A percentile compares a stretch with the other conserved stretches of the same genome.
These are phyloP conservation scores for Colletotrichum noveboracense DNA, from an alignment of 2,329 filamentous ascomycete genomes.

Conservation along the genomic window DNA sequence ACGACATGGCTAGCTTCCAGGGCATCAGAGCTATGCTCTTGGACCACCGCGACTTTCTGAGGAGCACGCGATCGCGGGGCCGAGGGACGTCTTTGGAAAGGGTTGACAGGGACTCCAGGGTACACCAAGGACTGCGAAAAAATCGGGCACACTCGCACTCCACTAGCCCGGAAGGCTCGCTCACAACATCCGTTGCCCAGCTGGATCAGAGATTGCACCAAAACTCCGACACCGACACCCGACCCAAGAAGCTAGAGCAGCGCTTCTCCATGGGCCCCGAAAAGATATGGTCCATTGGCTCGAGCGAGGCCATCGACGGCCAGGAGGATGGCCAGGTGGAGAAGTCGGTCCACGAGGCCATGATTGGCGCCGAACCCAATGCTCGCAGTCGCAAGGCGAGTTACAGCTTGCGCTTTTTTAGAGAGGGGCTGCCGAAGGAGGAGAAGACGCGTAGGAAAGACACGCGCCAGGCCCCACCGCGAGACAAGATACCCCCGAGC, in stretches of 20 bases:
- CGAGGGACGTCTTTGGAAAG: slow-evolving; percentile 33
- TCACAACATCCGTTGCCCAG: slow-evolving; percentile 23
- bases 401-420: slow-evolving; percentile 71
- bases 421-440: slow-evolving; percentile 65
- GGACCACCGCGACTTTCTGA: slow-evolving; percentile 37
- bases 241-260: slow-evolving; percentile 45
- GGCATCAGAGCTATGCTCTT: slow-evolving; percentile 41
- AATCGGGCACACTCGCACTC: slow-evolving; percentile 25
- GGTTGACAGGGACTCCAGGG: slow-evolving; percentile 37
- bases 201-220: slow-evolving; percentile 23
- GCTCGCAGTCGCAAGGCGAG: slow-evolving; percentile 71
- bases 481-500: slow-evolving; percentile 46
- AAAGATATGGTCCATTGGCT: slow-evolving; percentile 69
- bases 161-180: slow-evolving; percentile 29
- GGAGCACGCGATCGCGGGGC: slow-evolving; percentile 27
- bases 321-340: slow-evolving; percentile 63
- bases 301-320: slow-evolving; percentile 49
- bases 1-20: slow-evolving; percentile 33
- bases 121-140: slow-evolving; percentile 22
- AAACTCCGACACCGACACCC: slow-evolving; percentile 27
- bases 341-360: slow-evolving; percentile 67
- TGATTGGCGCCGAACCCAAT: slow-evolving; percentile 66
- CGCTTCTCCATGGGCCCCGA: slow-evolving; percentile 52
- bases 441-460: slow-evolving; percentile 63
- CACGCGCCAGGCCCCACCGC: slow-evolving; percentile 33